A percentile compares a stretch with the other conserved stretches of the same genome.
Evolutionary conservation across 306 rosid genomes (phyloP).

Genomic region (Trifolium fragiferum): DNA sequence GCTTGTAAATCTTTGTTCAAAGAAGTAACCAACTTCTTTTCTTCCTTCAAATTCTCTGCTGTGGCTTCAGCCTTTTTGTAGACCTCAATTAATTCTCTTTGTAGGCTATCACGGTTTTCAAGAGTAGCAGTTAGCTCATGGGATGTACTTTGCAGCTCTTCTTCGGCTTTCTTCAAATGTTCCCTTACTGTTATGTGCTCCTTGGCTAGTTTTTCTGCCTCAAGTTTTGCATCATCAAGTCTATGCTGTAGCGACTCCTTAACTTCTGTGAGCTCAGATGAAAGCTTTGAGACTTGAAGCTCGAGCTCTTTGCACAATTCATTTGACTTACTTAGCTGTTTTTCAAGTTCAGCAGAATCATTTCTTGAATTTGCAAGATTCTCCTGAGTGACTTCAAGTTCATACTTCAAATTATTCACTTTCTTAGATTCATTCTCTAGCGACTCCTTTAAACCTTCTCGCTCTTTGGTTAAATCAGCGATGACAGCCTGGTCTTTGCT

Average conservation of each 20-base stretch:
- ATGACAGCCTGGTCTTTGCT: conserved; percentile 49
- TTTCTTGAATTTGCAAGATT: conserved; percentile 66
- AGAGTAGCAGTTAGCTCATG: conserved; percentile 51
- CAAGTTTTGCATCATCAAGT: conserved; percentile 59
- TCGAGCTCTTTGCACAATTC: conserved; percentile 53
- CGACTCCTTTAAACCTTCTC: conserved; percentile 53
- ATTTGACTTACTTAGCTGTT: conserved; percentile 53
- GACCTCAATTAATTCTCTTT: conserved; percentile 62
- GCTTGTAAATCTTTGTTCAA: conserved; percentile 59
- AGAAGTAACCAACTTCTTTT: conserved; percentile 59
- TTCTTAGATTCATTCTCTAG: conserved; percentile 56
- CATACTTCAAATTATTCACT: conserved; percentile 57
- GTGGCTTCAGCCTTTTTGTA: conserved; percentile 70
- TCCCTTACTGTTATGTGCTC: conserved; percentile 67
- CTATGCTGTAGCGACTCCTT: conserved; percentile 59
- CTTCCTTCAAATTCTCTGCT: conserved; percentile 61
- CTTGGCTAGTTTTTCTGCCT: conserved; percentile 49
- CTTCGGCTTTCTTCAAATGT: conserved; percentile 54
- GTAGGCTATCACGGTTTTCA: conserved; percentile 63
- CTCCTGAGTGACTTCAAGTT: conserved; percentile 56
- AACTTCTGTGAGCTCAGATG: conserved; percentile 65
- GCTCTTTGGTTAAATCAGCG: conserved; percentile 64
- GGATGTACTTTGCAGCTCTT: conserved; percentile 58
- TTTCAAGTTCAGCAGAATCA: conserved; percentile 60
- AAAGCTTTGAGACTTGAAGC: conserved; percentile 61